A percentile compares a stretch with the other conserved stretches of the same genome.
Conservation (phyloP, 2,329 filamentous ascomycete genomes). For the Botrytis squamosa region DNA sequence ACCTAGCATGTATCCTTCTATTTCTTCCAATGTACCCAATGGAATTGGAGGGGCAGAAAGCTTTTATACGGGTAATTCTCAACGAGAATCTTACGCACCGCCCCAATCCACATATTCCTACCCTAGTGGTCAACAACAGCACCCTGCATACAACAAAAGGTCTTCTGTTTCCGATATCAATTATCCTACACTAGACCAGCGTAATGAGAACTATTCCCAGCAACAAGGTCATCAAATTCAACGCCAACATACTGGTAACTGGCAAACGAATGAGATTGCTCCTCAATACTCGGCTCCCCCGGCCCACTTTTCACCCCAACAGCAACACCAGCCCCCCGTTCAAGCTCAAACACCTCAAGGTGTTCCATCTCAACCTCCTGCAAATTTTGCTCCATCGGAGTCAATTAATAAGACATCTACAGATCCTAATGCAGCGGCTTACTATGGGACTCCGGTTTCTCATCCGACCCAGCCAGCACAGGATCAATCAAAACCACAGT, state of each 20-base stretch:
- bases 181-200: constrained; percentile 30
- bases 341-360: constrained; percentile 37
- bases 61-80: constrained; percentile 73
- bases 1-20: constrained; percentile 67
- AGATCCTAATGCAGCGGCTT: constrained; percentile 58
- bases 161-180: constrained; percentile 30
- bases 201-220: constrained; percentile 31
- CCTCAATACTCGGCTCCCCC: constrained; percentile 29
- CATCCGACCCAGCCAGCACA: constrained; percentile 45
- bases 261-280: constrained; percentile 42
- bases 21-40: constrained; percentile 54
- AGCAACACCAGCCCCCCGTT: constrained; percentile 31
- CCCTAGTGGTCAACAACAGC: constrained; percentile 47
- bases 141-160: constrained; percentile 39
- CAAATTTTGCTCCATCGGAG: constrained; percentile 40
- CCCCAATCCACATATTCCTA: constrained; percentile 54
- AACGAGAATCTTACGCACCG: constrained; percentile 48
- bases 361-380: constrained; percentile 38
- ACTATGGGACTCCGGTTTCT: constrained; percentile 48
- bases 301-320: constrained; percentile 24
- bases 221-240: constrained; percentile 48
- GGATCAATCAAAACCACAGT: constrained; percentile 39
- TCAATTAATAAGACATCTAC: constrained; percentile 41
- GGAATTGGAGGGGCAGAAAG: constrained; percentile 63
- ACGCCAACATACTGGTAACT: constrained; percentile 51